These are phyloP conservation scores for Malassezia cuniculi DNA, from an alignment of 1,284 basidiomycete species.

Conservation along the genomic window DNA sequence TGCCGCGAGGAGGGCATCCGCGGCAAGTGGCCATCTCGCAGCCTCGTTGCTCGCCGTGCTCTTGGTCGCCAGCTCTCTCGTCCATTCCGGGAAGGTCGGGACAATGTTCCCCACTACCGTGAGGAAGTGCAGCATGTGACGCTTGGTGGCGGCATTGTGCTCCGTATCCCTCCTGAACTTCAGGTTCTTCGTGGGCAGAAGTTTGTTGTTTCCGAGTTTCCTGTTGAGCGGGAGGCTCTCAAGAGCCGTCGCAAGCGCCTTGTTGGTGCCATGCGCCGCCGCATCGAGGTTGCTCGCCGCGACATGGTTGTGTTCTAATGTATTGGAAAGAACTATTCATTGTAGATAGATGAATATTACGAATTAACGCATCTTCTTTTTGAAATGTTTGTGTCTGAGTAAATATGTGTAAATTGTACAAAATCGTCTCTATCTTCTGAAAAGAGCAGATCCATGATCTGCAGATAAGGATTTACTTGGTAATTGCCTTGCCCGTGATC, in stretches of 20 bases:
- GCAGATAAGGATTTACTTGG: too few species aligned
- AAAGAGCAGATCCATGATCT: too few species aligned
- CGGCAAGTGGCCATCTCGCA: constrained; percentile 18
- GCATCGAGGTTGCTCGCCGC: constrained; percentile 34
- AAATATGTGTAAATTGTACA: not conserved
- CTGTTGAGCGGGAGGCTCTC: constrained; percentile 30
- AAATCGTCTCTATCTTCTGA: too few species aligned
- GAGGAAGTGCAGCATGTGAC: constrained; percentile 16
- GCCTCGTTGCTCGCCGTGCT: constrained; percentile 23
- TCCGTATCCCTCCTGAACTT: constrained; percentile 31
- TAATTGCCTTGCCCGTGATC: too few species aligned
- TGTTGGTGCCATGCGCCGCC: constrained; percentile 30
- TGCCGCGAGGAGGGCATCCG: constrained; percentile 12
- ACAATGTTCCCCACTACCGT: constrained; percentile 12
- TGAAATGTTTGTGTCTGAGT: not conserved
- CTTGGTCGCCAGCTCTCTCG: constrained; percentile 29
- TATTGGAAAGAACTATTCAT: not conserved
- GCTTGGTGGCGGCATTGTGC: constrained; percentile 25
- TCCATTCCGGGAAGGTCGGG: constrained; percentile 31
- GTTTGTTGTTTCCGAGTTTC: constrained; percentile 33
- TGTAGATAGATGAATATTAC: too few species aligned
- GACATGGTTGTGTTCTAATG: constrained; percentile 38
- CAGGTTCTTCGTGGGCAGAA: constrained; percentile 25
- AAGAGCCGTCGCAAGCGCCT: constrained; percentile 28
- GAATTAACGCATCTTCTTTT: not conserved